Base-by-base conservation (phyloP, 495 filamentous ascomycete genomes). In the Chaetomium fimeti region DNA sequence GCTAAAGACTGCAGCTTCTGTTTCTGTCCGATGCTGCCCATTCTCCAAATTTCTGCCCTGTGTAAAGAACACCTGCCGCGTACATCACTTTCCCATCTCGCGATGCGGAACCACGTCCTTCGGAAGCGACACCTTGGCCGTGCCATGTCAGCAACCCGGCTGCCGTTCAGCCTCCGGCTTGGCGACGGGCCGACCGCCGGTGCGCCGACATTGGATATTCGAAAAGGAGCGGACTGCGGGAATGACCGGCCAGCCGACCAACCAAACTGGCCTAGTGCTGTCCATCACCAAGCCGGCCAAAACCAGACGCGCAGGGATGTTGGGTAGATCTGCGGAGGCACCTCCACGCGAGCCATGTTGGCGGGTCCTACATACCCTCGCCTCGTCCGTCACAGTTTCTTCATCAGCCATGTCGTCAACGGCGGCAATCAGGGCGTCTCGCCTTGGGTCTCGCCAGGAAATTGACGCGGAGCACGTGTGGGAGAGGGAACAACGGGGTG, bases 181-280 rank as follows among this genome's bases (percentile, higher is more conserved):
- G 62, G 62, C 62, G 45, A 20, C 32, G 62, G 55, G 36, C 55
- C 32, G 43, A 29, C 15, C 18, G 5, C 53, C 61, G 49, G 25
- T 11, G 15, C 18, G 5, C 53, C 61, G 49, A 36, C n/a, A 45
- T 22, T 49, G n/a, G 6, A 32, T 15, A 53, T 18, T 28, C 25
- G 42, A 25, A 28, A 9, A n/a, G 18, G 43, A n/a, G 43, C 22
- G 43, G 43, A 47, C n/a, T n/a, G n/a, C n/a, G 40, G 48, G 22
- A 52, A 58, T 43, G 13, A n/a, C 22, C 36, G 24, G 24, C 20
- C 38, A 22, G 25, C 54, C 2, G 25, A 57, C 20, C 38, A 22
- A 40, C 54, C 2, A 42, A 57, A 28, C 22, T 24, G 38, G 36
- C 38, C 55, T 58, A 58, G 55, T 28, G 36, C 22, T 43, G 38